Evolutionary conservation across 768 basidiomycete species (phyloP).

Genomic region (Cubamyces sp.): DNA sequence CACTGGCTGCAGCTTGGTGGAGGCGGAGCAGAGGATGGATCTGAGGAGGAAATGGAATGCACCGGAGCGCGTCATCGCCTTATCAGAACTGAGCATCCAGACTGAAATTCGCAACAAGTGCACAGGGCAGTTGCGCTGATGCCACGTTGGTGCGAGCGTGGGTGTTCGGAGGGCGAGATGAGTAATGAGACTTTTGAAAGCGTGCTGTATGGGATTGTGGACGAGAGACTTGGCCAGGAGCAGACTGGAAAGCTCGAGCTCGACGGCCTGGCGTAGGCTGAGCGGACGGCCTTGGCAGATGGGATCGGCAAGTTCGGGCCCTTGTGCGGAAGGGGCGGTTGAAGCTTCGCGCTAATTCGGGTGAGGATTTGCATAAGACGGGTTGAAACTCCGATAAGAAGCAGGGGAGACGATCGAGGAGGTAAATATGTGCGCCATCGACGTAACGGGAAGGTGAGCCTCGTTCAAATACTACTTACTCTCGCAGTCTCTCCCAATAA

Average conservation of each 20-base stretch:
- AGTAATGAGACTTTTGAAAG: too few species aligned
- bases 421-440: conserved; percentile 7
- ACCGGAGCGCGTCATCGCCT: conserved; percentile 6
- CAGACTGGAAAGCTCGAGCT: not conserved
- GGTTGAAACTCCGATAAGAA: not conserved
- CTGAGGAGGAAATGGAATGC: conserved; percentile 1
- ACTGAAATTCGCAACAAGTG: not conserved
- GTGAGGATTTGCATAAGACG: not conserved
- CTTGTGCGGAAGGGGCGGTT: not conserved
- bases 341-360: not conserved
- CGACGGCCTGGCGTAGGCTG: not conserved
- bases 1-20: too few species aligned
- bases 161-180: too few species aligned
- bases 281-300: conserved; percentile 9
- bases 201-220: too few species aligned
- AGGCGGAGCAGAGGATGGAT: too few species aligned
- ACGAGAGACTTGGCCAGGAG: too few species aligned
- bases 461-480: too few species aligned
- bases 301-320: not conserved
- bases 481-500: not conserved
- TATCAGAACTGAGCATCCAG: not conserved
- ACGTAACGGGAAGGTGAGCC: not conserved
- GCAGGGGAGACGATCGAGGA: conserved; percentile 6
- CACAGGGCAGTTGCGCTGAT: too few species aligned
- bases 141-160: too few species aligned